Evolutionary conservation across 139 green algal genomes (phyloP).

Genomic region (Tetratostichococcus sp.): DNA sequence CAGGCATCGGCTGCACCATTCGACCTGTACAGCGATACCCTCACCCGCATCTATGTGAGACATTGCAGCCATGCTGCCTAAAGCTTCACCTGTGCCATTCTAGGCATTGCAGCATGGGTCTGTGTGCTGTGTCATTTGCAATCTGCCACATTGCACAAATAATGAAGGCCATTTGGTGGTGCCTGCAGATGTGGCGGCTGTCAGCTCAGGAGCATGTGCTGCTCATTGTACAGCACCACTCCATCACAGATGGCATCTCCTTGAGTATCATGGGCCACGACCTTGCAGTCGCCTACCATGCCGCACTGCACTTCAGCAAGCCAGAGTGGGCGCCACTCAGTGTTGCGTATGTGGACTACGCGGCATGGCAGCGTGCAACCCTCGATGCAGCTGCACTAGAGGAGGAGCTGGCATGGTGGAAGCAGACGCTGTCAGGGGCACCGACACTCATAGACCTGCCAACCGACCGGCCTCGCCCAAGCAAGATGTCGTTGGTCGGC

Average conservation of each 20-base stretch:
- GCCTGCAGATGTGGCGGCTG: background rate
- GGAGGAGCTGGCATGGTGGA: background rate
- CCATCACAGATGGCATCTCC: constrained; percentile 5
- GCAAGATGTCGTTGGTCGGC: background rate
- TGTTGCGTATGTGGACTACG: constrained; percentile 2
- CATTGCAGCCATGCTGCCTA: too few species aligned
- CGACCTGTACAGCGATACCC: background rate
- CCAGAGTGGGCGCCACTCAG: background rate
- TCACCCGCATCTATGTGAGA: background rate
- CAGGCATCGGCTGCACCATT: background rate
- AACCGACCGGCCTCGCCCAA: background rate
- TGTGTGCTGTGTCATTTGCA: too few species aligned
- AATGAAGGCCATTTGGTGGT: too few species aligned
- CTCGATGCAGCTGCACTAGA: background rate
- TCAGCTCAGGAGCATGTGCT: background rate
- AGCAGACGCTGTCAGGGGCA: background rate
- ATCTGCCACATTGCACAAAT: too few species aligned
- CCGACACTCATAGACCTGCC: background rate
- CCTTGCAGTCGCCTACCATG: constrained; percentile 4
- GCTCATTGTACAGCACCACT: constrained; percentile 2
- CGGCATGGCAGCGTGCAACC: background rate
- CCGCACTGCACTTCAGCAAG: background rate
- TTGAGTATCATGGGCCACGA: background rate
- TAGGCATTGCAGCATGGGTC: too few species aligned
- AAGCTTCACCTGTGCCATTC: too few species aligned